Conservation (phyloP, 2,329 filamentous ascomycete genomes). For the Beauveria bassiana region DNA sequence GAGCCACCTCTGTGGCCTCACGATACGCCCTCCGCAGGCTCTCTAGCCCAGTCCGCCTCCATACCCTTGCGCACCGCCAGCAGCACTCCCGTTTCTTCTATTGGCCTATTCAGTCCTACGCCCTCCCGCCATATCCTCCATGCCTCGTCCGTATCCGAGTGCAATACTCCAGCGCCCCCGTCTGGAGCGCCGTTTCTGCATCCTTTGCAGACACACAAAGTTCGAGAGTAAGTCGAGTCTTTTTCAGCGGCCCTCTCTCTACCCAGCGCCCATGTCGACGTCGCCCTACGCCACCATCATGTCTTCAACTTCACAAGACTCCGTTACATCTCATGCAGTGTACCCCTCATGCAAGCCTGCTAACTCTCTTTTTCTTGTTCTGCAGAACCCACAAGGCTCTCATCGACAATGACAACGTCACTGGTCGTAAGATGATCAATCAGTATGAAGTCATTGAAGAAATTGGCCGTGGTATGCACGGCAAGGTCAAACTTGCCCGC, state of each 20-base stretch:
- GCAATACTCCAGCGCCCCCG: conserved; percentile 41
- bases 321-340: conserved; percentile 5
- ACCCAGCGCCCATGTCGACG: conserved; percentile 3
- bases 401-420: conserved; percentile 80
- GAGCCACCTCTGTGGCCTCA: conserved; percentile 5
- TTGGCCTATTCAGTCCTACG: conserved; percentile 52
- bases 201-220: conserved; percentile 63
- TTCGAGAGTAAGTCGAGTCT: conserved; percentile 59
- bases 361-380: conserved; percentile 4
- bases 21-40: background rate
- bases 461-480: conserved; percentile 90
- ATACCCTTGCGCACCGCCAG: conserved; percentile 40
- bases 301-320: background rate
- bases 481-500: conserved; percentile 92
- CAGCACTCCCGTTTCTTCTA: conserved; percentile 53
- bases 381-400: conserved; percentile 77
- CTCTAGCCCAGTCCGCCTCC: conserved; percentile 28
- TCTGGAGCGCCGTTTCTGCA: conserved; percentile 57
- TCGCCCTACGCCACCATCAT: background rate
- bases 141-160: conserved; percentile 42
- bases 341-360: background rate
- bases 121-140: conserved; percentile 32
- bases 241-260: conserved; percentile 1
- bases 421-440: conserved; percentile 93
- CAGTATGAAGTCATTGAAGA: conserved; percentile 97